Conservation (phyloP, 2,329 filamentous ascomycete genomes). For the Chrysoporthe puriensis region DNA sequence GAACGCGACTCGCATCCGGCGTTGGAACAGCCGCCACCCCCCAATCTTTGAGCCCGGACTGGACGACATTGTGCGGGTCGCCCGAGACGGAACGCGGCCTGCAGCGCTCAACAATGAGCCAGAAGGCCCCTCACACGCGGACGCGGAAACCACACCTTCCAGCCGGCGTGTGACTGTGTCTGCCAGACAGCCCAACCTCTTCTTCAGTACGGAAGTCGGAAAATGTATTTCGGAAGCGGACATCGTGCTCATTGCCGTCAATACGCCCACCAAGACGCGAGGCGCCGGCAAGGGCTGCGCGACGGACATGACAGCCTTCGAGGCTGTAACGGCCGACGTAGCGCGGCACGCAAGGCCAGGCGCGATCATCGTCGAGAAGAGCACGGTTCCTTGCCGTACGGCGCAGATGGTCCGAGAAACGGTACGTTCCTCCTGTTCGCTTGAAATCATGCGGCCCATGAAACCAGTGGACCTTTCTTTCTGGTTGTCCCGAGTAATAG, state of each 20-base stretch:
- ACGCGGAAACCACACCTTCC: not conserved
- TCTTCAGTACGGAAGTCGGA: conserved; percentile 72
- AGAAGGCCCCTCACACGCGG: not conserved
- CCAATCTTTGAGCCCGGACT: conserved; percentile 79
- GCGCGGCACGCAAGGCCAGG: conserved; percentile 67
- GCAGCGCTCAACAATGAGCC: conserved; percentile 46
- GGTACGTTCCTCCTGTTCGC: conserved; percentile 46
- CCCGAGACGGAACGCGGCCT: conserved; percentile 60
- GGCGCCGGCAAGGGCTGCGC: conserved; percentile 72
- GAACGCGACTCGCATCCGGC: conserved; percentile 65
- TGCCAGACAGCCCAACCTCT: conserved; percentile 65
- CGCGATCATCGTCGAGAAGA: conserved; percentile 81
- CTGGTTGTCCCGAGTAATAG: no score
- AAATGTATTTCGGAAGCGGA: conserved; percentile 68
- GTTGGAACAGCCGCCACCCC: conserved; percentile 74
- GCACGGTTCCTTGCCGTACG: conserved; percentile 77
- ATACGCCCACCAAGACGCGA: conserved; percentile 75
- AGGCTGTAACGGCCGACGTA: conserved; percentile 69
- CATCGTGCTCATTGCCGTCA: conserved; percentile 75
- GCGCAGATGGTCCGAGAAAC: conserved; percentile 71
- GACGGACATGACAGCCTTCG: conserved; percentile 73
- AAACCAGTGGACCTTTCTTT: no score
- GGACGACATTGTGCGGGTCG: conserved; percentile 66
- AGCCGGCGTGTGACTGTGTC: conserved; percentile 35
- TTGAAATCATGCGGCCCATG: not conserved